Evolutionary conservation across 2,329 filamentous ascomycete species (phyloP).

Genomic region (Colletotrichum brevisporum): DNA sequence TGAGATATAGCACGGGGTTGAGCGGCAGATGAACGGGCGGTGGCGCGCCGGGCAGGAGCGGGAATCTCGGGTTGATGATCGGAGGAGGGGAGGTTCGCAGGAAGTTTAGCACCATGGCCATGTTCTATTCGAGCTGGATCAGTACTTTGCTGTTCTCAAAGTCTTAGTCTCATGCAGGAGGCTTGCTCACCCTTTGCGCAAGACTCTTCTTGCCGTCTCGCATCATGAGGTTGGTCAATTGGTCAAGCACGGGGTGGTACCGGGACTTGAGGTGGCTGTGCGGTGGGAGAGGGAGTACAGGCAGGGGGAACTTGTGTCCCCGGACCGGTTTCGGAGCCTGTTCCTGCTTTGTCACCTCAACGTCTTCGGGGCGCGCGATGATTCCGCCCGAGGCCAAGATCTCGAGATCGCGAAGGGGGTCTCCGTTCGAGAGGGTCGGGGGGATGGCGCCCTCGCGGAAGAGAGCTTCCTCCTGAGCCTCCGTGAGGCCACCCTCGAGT

Average conservation of each 20-base stretch:
- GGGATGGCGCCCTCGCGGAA: conserved; percentile 59
- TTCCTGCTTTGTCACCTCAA: conserved; percentile 22
- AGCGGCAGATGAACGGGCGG: conserved; percentile 86
- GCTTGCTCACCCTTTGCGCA: conserved; percentile 85
- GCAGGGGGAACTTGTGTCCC: conserved; percentile 79
- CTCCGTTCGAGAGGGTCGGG: conserved; percentile 43
- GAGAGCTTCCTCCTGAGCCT: conserved; percentile 60
- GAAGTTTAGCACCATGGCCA: conserved; percentile 84
- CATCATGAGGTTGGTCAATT: conserved; percentile 94
- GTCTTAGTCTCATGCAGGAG: neutral
- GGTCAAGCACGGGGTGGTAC: conserved; percentile 87
- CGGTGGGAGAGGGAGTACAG: conserved; percentile 75
- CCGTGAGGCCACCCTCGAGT: conserved; percentile 53
- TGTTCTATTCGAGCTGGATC: conserved; percentile 72
- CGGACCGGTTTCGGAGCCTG: neutral
- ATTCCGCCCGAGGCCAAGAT: conserved; percentile 49
- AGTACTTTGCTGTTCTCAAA: neutral
- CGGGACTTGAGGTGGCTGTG: conserved; percentile 79
- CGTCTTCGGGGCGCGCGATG: conserved; percentile 48
- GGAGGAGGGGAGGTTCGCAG: conserved; percentile 89
- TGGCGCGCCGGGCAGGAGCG: conserved; percentile 82
- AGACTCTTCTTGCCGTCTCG: conserved; percentile 88
- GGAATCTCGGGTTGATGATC: conserved; percentile 77
- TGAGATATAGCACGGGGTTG: conserved; percentile 91
- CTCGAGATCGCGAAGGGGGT: conserved; percentile 47